A percentile compares a stretch with the other conserved stretches of the same genome.
Evolutionary conservation across 805 yeast genomes (phyloP).

Genomic region (Zygoascus bituminiphila): DNA sequence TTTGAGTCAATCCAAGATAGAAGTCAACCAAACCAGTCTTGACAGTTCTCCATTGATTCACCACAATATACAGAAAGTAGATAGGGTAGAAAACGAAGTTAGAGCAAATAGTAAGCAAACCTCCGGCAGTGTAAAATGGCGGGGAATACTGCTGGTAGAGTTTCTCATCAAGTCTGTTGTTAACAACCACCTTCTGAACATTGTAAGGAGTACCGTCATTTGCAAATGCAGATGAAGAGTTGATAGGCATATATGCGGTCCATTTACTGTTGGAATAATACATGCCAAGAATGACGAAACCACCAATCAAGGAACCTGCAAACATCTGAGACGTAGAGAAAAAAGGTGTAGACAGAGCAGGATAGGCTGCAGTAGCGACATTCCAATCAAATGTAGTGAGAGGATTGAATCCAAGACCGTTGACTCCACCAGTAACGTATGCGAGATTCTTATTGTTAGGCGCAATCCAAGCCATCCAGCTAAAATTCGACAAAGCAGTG

Average conservation of each 20-base stretch:
- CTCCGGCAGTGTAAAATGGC: slow-evolving; percentile 55
- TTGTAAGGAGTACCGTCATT: slow-evolving; percentile 44
- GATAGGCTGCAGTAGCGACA: slow-evolving; percentile 21
- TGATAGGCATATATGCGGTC: slow-evolving; percentile 53
- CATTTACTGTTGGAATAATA: slow-evolving; percentile 51
- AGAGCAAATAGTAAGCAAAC: slow-evolving; percentile 40
- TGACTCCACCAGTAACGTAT: slow-evolving; percentile 59
- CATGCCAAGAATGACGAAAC: slow-evolving; percentile 40
- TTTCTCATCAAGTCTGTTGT: slow-evolving; percentile 37
- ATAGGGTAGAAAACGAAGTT: slow-evolving; percentile 50
- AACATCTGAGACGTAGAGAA: slow-evolving; percentile 29
- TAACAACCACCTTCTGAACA: slow-evolving; percentile 38
- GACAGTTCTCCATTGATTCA: slow-evolving; percentile 13
- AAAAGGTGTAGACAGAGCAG: slow-evolving; percentile 38
- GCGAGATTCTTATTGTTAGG: slow-evolving; percentile 50
- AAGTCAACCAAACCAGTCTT: slow-evolving; percentile 10
- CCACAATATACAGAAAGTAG: slow-evolving; percentile 35
- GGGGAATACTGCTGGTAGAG: slow-evolving; percentile 56
- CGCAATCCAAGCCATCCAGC: slow-evolving; percentile 53
- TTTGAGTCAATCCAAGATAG: slow-evolving; percentile 8
- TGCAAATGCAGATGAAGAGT: slow-evolving; percentile 44
- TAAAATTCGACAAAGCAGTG: slow-evolving; percentile 53
- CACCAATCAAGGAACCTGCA: slow-evolving; percentile 40
- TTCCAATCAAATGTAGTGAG: slow-evolving; percentile 40
- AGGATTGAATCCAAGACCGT: slow-evolving; percentile 39